phyloP scores from a whole-genome alignment of 371 early-diverging fungal genomes.

The Lichtheimia corymbifera region DNA sequence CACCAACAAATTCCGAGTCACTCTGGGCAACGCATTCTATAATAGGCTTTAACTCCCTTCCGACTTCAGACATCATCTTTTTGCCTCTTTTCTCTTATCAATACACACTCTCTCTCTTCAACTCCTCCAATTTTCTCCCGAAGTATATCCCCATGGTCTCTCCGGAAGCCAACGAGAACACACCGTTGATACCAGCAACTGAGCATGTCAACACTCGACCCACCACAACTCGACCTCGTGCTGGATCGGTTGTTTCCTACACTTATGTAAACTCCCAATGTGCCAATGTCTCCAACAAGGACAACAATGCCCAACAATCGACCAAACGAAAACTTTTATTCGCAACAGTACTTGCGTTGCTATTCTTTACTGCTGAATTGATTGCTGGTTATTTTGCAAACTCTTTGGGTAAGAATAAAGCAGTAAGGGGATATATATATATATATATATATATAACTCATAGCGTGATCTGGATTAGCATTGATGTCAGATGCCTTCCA shows the following conservation, averaged over 20 bases:
- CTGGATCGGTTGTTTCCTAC: constrained; percentile 23
- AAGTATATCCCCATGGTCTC: neutral
- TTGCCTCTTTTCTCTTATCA: neutral
- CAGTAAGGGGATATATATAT: neutral
- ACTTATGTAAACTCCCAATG: constrained; percentile 25
- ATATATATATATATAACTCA: too few relatives aligned
- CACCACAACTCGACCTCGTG: constrained; percentile 4
- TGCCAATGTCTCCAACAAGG: constrained; percentile 35
- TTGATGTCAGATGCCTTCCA: constrained; percentile 80
- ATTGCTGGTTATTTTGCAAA: constrained; percentile 70
- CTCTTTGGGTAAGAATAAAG: constrained; percentile 46
- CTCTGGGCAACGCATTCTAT: neutral
- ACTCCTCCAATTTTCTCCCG: neutral
- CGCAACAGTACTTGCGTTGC: constrained; percentile 61
- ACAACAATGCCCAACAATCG: constrained; percentile 21
- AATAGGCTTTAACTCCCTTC: neutral
- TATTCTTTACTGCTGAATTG: constrained; percentile 72
- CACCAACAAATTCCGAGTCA: neutral
- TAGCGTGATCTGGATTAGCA: constrained; percentile 42
- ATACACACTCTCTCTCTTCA: too few relatives aligned
- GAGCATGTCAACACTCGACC: neutral
- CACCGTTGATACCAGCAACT: constrained; percentile 1
- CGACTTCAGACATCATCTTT: neutral
- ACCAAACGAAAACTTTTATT: constrained; percentile 51
- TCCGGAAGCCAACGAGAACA: constrained; percentile 2